Evolutionary conservation across 495 filamentous ascomycete genomes (phyloP), one percentile per base, ranked within the genome.

Genomic region (Hyaloscypha bicolor): DNA sequence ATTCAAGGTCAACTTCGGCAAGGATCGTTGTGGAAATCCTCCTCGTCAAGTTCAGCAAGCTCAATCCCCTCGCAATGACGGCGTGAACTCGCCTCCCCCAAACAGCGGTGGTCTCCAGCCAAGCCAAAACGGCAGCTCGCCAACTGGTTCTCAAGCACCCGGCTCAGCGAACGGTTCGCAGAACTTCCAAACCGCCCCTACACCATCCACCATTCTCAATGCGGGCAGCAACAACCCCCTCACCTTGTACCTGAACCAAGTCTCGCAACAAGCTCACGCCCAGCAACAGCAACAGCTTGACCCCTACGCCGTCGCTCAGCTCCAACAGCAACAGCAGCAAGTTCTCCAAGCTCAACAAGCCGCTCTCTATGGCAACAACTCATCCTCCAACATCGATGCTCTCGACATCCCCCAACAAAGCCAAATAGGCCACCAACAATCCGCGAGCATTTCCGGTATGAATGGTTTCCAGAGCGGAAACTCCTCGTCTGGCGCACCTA

Each of bases 1-100:
- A 58, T 99, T 99, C 86, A 99, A 99, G 84, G 93, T 99, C 77
- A 99, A 99, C 80, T 99, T 99, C 77, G 95, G 95, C 74, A 99
- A 99, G 80, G 95, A 99, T 77, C 87, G 95, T 60, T 99, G 95
- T 74, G 95, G 95, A 69, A 99, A 98, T 78, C 92, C 95, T 22
- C 95, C 95, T 30, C 87, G 95, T 55, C 96, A 99, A 79, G 83
- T 77, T 74, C 85, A 92, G 75, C 85, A 88, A 75, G 68, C 62
- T 66, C 81, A 76, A 67, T 70, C 79, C 77, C 45, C 69, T 80
- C 76, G 88, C 76, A 73, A 76, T 48, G 82, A 84, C 12, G 86
- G 86, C 48, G 88, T 88, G 2, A 88, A 92, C 55, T 93, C 92
- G 3, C 87, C 90, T 8, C 76, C 81, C 16, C 82, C 83, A 53